Evolutionary conservation across 345 rosid genomes (phyloP).

Genomic region (Populus simonii): DNA sequence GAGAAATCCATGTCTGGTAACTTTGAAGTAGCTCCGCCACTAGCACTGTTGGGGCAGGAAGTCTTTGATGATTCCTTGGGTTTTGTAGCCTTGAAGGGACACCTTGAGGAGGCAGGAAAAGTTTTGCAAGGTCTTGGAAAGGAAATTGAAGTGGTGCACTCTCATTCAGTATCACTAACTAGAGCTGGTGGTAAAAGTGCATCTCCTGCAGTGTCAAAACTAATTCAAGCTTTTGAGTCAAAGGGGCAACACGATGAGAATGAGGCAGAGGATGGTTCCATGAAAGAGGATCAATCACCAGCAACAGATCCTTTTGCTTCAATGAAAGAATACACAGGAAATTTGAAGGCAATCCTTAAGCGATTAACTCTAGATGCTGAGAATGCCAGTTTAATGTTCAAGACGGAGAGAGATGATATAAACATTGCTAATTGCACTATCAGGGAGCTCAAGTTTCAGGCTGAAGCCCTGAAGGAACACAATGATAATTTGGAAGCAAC

Average conservation of each 20-base stretch:
- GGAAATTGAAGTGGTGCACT: conserved; percentile 47
- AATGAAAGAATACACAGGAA: conserved; percentile 44
- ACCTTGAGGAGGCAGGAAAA: conserved; percentile 51
- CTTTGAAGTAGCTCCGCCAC: conserved; percentile 5
- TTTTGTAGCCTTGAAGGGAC: conserved; percentile 40
- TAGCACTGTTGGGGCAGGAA: conserved; percentile 27
- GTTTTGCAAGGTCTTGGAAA: conserved; percentile 54
- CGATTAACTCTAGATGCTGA: conserved; percentile 53
- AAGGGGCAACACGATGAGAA: conserved; percentile 54
- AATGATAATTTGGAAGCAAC: conserved; percentile 47
- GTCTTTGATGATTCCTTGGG: conserved; percentile 38
- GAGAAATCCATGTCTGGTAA: conserved; percentile 19
- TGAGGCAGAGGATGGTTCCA: conserved; percentile 37
- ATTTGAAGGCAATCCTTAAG: conserved; percentile 51
- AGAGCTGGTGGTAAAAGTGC: conserved; percentile 40
- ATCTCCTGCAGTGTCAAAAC: conserved; percentile 56
- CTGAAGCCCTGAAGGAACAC: conserved; percentile 50
- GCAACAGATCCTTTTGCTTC: conserved; percentile 39
- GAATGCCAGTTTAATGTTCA: conserved; percentile 36
- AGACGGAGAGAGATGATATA: conserved; percentile 40
- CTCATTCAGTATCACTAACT: conserved; percentile 27
- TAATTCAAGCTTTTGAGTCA: conserved; percentile 83
- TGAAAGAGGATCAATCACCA: conserved; percentile 33
- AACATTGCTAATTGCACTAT: conserved; percentile 31
- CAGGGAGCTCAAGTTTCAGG: conserved; percentile 41